Evolutionary conservation across 306 rosid species (phyloP).

Genomic region (Ceratonia siliqua): DNA sequence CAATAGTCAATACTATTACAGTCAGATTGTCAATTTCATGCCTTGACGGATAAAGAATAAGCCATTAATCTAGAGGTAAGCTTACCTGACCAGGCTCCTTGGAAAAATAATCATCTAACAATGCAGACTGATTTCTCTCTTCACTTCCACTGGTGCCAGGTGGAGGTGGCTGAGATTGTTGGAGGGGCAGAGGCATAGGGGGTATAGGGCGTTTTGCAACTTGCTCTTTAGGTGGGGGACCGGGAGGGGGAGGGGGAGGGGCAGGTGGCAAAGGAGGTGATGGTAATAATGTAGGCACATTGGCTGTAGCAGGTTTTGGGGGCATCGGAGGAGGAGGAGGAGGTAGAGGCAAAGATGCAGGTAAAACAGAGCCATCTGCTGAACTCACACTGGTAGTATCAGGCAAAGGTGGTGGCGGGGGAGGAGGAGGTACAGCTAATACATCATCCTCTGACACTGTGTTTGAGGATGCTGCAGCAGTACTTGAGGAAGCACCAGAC

Average conservation of each 20-base stretch:
- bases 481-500: slow-evolving; percentile 73
- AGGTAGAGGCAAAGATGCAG: slow-evolving; percentile 81
- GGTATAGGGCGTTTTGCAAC: slow-evolving; percentile 54
- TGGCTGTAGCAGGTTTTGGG: slow-evolving; percentile 62
- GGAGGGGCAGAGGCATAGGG: slow-evolving; percentile 75
- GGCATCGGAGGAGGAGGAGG: slow-evolving; percentile 99
- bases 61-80: slow-evolving; percentile 12
- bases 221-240: slow-evolving; percentile 76
- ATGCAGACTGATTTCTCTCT: slow-evolving; percentile 56
- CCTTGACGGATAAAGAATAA: slow-evolving; percentile 19
- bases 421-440: slow-evolving; percentile 66
- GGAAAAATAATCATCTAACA: slow-evolving; percentile 53
- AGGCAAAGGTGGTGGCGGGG: slow-evolving; percentile 69
- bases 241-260: slow-evolving; percentile 86
- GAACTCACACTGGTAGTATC: slow-evolving; percentile 47
- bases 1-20: slow-evolving; percentile 5
- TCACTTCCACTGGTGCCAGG: slow-evolving; percentile 66
- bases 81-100: slow-evolving; percentile 68
- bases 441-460: slow-evolving; percentile 62
- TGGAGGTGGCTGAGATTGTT: slow-evolving; percentile 69
- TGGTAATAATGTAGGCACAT: slow-evolving; percentile 60
- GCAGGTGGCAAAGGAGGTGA: slow-evolving; percentile 85
- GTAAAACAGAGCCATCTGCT: slow-evolving; percentile 58
- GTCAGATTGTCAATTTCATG: slow-evolving; percentile 2
- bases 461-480: slow-evolving; percentile 65